Evolutionary conservation across 768 basidiomycete species (phyloP), one percentile per base, ranked within the genome.

Genomic region (Xerocomus spinulosus): DNA sequence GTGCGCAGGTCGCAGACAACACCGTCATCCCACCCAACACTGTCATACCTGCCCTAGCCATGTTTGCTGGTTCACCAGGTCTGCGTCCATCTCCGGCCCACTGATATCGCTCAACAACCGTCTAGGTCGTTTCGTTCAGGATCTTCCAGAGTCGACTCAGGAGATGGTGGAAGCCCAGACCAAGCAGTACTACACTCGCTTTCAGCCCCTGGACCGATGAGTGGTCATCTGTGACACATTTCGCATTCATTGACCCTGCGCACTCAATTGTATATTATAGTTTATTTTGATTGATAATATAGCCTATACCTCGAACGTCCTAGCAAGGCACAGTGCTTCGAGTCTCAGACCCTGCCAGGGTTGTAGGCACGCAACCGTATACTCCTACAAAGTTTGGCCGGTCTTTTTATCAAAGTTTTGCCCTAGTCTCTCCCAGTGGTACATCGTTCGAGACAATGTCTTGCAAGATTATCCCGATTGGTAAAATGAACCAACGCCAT

Each of bases 61-160:
- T 86, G 5, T 97, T 94, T 67, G 68, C 81, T 14, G 96, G 95
- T 9, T 92, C 89, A 33, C 95, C 96, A 67, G 93, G 93, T 91
- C 44, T 40, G 73, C 60, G 9, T 44, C 50, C 14, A 9, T 29
- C 17, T 25, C 12, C 50, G 35, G 3, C 46, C 44, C 18, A 15
- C 26, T 21, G 35, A 28, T 17, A 24, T 32, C 24, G 33, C 37
- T 50, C n/a, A 63, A 28, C 28, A 21, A 12, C 25, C 34, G 42
- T 17, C 32, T 30, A 94, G 94, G 90, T 20, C 80, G 80, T 3
- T 90, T 92, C 52, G 62, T 86, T 2, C 83, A 85, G 62, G 88
- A 92, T 58, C 78, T 96, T 9, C 89, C 94, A 0, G 95, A 97
- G 67, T 91, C 92, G 14, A 94, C 90, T 15, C 92, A 95, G 64